A percentile compares a stretch with the other conserved stretches of the same genome.
These are phyloP conservation scores for Leccinum huronense DNA, from an alignment of 1,284 basidiomycete genomes.

Conservation along the genomic window DNA sequence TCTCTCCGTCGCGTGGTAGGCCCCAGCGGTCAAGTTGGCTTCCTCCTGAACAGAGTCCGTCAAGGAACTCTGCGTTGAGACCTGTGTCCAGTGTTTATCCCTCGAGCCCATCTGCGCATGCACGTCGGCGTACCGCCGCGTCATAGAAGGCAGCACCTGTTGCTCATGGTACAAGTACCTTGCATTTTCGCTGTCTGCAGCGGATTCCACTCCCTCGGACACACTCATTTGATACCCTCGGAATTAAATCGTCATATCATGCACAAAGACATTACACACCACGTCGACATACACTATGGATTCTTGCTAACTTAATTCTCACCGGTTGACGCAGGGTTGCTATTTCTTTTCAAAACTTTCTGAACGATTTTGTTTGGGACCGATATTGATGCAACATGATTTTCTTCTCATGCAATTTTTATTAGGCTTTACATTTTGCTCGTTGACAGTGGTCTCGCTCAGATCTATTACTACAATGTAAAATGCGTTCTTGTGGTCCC, in stretches of 20 bases:
- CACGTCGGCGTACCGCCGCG: slow-evolving; percentile 23
- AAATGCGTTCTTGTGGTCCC: slow-evolving; percentile 24
- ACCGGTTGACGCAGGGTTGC: slow-evolving; percentile 8
- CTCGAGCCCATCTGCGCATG: slow-evolving; percentile 14
- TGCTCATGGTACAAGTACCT: slow-evolving; percentile 3
- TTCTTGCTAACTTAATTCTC: slow-evolving; percentile 27
- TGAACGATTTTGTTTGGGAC: slow-evolving; percentile 27
- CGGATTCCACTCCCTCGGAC: slow-evolving; percentile 21
- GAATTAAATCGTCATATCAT: slow-evolving; percentile 20
- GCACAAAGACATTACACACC: slow-evolving; percentile 17
- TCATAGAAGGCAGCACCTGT: slow-evolving; percentile 22
- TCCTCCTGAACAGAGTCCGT: slow-evolving; percentile 17
- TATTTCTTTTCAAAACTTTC: slow-evolving; percentile 12
- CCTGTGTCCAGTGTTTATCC: slow-evolving; percentile 23
- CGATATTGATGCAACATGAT: slow-evolving; percentile 13
- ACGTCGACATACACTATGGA: slow-evolving; percentile 25
- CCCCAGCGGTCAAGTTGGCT: slow-evolving; percentile 30
- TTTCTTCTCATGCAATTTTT: slow-evolving; percentile 16
- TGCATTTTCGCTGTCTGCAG: slow-evolving; percentile 15
- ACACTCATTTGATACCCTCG: slow-evolving; percentile 35
- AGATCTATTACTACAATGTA: slow-evolving; percentile 31
- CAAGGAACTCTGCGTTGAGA: slow-evolving; percentile 17
- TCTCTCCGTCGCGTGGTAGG: slow-evolving; percentile 11
- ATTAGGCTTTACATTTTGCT: slow-evolving; percentile 12
- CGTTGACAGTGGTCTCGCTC: slow-evolving; percentile 1